Base-by-base conservation (phyloP, 2,329 filamentous ascomycete genomes). In the Fusarium guadeloupense region DNA sequence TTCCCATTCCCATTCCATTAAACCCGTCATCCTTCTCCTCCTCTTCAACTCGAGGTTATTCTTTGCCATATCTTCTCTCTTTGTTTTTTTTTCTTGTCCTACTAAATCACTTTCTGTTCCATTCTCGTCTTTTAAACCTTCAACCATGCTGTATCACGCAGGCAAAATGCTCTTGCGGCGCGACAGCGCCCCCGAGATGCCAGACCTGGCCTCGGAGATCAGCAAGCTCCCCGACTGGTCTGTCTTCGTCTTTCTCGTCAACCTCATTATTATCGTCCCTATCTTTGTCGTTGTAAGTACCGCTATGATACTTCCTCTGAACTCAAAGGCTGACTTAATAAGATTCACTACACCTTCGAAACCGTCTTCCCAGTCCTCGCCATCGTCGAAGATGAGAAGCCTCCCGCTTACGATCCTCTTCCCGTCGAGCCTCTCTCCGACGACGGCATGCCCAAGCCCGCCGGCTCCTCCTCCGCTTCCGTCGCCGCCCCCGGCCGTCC, bases 301-400 rank as follows among this genome's bases (percentile, higher is more conserved):
- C 6, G 19, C 5, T 2, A 2, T 13, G 1, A 16, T 40, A 8
- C 10, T 21, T 35, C 1, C 9, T 2, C n/a, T 13, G 8, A 3
- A 13, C 51, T 41, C 5, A n/a, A 14, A 31, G 47, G 39, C 41
- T 51, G 30, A 34, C 6, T 13, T 10, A 4, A 34, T n/a, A 17
- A 85, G 82, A 64, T 80, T 59, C 67, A 72, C 50, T 87, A 87
- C 75, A 83, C 83, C 9, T 71, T 86, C 43, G 71, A 76, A 47
- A 73, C 74, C 51, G 70, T 87, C 67, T 83, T 81, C 69, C 80
- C 83, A 38, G 79, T 81, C 49, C 78, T 86, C 57, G 82, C 84
- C 71, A 85, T 85, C 59, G 74, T 86, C 64, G 84, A 87, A 68
- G 82, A 86, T 73, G 83, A 85, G 45, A 79, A 79, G 47, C 81